Percentiles rank a stretch among this genome's conserved stretches.
phyloP scores from a whole-genome alignment of 78 protist genomes.

The Chrysochromulina tobinii region DNA sequence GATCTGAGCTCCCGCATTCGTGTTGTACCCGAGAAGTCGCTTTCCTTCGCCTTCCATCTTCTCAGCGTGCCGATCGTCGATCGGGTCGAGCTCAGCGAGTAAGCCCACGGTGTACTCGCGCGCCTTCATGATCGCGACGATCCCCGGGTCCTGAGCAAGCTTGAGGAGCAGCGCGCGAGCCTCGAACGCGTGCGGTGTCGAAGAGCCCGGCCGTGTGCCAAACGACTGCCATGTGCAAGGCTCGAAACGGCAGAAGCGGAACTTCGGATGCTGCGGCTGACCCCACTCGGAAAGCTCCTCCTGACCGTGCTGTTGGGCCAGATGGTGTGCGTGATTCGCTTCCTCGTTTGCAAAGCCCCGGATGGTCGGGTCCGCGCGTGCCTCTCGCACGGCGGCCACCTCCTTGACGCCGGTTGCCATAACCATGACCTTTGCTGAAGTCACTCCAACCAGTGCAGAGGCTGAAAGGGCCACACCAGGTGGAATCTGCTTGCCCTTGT shows the following conservation, averaged over 20 bases:
- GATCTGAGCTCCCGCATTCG: not conserved
- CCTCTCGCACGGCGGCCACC: too few relatives aligned
- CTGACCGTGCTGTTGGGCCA: too few relatives aligned
- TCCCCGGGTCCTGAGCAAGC: not conserved
- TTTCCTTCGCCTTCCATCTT: not conserved
- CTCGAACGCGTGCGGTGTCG: slow-evolving; percentile 15
- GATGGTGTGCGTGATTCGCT: too few relatives aligned
- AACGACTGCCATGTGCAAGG: not conserved
- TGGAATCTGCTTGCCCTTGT: not conserved
- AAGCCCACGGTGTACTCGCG: not conserved
- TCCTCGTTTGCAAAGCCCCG: not conserved
- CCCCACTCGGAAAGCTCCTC: not conserved
- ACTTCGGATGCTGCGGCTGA: not conserved
- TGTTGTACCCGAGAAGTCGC: slow-evolving; percentile 5
- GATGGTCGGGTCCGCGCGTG: not conserved
- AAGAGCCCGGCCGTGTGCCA: not conserved
- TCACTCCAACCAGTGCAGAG: not conserved
- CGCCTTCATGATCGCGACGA: not conserved
- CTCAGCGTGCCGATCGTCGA: not conserved
- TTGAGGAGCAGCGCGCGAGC: not conserved
- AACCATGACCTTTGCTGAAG: not conserved
- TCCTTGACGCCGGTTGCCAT: not conserved
- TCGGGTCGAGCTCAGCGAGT: slow-evolving; percentile 20
- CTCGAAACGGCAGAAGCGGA: not conserved
- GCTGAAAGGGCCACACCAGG: not conserved